Evolutionary conservation across 805 yeast species (phyloP).

Genomic region (Metschnikowia lunata): DNA sequence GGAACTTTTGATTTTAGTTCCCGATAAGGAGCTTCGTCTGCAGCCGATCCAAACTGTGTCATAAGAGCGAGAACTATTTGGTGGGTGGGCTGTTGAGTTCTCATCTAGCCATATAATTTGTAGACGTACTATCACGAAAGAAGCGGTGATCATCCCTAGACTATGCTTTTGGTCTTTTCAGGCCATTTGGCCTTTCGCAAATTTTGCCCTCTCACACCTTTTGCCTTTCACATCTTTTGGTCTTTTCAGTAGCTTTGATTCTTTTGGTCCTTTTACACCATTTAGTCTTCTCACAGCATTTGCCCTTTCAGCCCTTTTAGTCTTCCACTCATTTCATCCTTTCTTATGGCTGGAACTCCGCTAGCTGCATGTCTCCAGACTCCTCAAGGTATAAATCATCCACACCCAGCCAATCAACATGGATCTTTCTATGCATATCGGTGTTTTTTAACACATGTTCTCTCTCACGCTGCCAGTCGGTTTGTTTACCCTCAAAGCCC

Average conservation of each 20-base stretch:
- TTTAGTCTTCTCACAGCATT: not conserved
- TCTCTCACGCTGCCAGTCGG: slow-evolving; percentile 70
- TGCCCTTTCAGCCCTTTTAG: too few relatives aligned
- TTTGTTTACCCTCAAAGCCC: slow-evolving; percentile 73
- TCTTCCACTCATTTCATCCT: not conserved
- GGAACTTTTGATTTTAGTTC: too few relatives aligned
- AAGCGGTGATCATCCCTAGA: not conserved
- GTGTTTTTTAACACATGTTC: slow-evolving; percentile 70
- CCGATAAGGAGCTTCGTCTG: not conserved
- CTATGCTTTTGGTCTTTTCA: not conserved
- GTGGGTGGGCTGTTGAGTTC: not conserved
- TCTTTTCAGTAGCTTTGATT: too few relatives aligned
- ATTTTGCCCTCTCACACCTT: not conserved
- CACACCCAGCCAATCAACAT: slow-evolving; percentile 68
- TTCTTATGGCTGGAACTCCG: slow-evolving; percentile 37
- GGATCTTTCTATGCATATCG: slow-evolving; percentile 52
- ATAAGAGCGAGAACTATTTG: not conserved
- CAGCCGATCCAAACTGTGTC: not conserved
- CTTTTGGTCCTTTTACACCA: too few relatives aligned
- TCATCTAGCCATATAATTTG: not conserved
- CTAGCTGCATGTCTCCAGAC: slow-evolving; percentile 26
- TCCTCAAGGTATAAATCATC: slow-evolving; percentile 40
- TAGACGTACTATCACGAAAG: too few relatives aligned
- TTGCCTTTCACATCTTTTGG: not conserved
- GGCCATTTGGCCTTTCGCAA: not conserved